These are phyloP conservation scores for Coemansia sp. DNA, from an alignment of 192 early-diverging fungal species.

Conservation along the genomic window DNA sequence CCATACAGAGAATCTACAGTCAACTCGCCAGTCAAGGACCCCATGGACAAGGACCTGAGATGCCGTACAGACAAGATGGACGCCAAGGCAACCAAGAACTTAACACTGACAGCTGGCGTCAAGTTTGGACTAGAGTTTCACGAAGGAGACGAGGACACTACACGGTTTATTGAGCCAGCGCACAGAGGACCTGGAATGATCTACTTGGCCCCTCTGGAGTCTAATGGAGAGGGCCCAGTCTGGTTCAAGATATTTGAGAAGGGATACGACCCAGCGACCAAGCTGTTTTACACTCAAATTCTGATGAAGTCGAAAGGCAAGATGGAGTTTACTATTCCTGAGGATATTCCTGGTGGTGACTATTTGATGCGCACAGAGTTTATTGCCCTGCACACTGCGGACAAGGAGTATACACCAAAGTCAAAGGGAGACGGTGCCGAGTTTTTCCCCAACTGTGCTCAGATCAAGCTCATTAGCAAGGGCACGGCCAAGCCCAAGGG, in stretches of 20 bases:
- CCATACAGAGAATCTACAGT: not conserved
- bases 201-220: slow-evolving; percentile 12
- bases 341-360: slow-evolving; percentile 15
- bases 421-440: slow-evolving; percentile 12
- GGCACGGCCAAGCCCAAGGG: not conserved
- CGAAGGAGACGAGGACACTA: not conserved
- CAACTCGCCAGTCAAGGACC: slow-evolving; percentile 1
- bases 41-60: not conserved
- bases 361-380: slow-evolving; percentile 30
- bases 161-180: slow-evolving; percentile 1
- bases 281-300: slow-evolving; percentile 14
- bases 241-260: slow-evolving; percentile 29
- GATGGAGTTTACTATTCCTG: slow-evolving; percentile 17
- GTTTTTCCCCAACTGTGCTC: slow-evolving; percentile 29
- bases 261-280: not conserved
- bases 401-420: not conserved
- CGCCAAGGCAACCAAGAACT: not conserved
- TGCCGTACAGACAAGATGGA: slow-evolving; percentile 6
- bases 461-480: slow-evolving; percentile 8
- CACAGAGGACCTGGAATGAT: slow-evolving; percentile 21
- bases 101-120: not conserved
- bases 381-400: slow-evolving; percentile 23
- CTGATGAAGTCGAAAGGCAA: slow-evolving; percentile 12
- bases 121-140: slow-evolving; percentile 1
- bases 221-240: slow-evolving; percentile 1